Evolutionary conservation across 148 eudicot species (phyloP).

Genomic region (Linanthus parryae): DNA sequence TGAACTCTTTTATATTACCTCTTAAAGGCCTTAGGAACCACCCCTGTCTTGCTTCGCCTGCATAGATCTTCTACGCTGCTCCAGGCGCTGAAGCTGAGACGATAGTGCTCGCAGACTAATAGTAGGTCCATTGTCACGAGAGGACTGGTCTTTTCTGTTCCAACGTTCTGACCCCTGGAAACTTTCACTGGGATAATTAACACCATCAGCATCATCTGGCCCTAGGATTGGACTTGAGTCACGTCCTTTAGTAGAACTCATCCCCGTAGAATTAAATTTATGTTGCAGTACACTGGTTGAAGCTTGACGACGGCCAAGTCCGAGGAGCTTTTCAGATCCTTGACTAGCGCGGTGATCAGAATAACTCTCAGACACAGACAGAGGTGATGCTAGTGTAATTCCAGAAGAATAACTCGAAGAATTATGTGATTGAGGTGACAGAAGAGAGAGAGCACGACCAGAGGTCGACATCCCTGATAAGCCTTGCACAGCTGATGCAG

Average conservation of each 20-base stretch:
- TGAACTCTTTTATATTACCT: too few relatives aligned
- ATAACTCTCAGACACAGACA: slow-evolving; percentile 14
- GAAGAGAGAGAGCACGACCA: slow-evolving; percentile 93
- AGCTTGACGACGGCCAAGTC: slow-evolving; percentile 16
- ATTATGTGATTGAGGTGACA: slow-evolving; percentile 58
- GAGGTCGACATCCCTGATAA: slow-evolving; percentile 29
- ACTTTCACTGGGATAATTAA: slow-evolving; percentile 18
- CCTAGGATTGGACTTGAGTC: slow-evolving; percentile 13
- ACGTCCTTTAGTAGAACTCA: slow-evolving; percentile 17
- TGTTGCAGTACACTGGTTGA: slow-evolving; percentile 17
- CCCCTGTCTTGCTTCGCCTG: slow-evolving; percentile 29
- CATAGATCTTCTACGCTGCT: slow-evolving; percentile 40
- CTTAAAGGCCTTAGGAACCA: slow-evolving; percentile 18
- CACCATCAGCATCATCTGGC: slow-evolving; percentile 13
- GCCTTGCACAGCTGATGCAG: slow-evolving; percentile 32
- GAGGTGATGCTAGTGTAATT: slow-evolving; percentile 19
- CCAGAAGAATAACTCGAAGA: slow-evolving; percentile 30
- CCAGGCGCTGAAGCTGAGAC: slow-evolving; percentile 60
- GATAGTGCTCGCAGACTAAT: slow-evolving; percentile 65
- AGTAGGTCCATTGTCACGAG: slow-evolving; percentile 31
- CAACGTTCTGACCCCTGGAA: slow-evolving; percentile 35
- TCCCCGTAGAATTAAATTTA: slow-evolving; percentile 10
- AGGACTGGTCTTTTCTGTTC: slow-evolving; percentile 15
- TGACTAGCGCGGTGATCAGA: slow-evolving; percentile 5
- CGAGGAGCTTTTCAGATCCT: slow-evolving; percentile 15